phyloP scores from a whole-genome alignment of 768 basidiomycete genomes.

The Suillus paluster region DNA sequence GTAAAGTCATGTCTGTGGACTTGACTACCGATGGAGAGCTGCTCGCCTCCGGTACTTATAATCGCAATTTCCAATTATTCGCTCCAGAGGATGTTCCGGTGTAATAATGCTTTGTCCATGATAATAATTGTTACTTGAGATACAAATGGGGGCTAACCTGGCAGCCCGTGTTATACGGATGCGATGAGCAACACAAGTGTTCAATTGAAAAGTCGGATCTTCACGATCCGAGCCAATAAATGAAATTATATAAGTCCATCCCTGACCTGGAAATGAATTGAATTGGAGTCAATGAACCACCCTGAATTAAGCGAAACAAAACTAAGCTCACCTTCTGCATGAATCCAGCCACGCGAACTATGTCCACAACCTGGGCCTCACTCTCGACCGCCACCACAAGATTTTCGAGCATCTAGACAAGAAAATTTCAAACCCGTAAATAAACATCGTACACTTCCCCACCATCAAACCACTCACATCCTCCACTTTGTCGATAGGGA shows the following conservation, averaged over 20 bases:
- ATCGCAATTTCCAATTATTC: constrained; percentile 93
- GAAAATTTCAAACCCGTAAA: constrained; percentile 28
- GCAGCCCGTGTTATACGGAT: constrained; percentile 3
- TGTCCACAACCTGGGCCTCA: constrained; percentile 80
- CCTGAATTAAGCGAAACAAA: constrained; percentile 23
- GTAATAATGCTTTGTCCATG: constrained; percentile 23
- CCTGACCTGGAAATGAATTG: constrained; percentile 36
- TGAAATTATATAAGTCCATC: constrained; percentile 44
- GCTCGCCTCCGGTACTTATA: constrained; percentile 90
- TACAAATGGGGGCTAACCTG: constrained; percentile 28
- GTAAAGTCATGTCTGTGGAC: constrained; percentile 99
- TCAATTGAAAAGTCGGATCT: constrained; percentile 1
- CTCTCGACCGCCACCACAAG: constrained; percentile 88
- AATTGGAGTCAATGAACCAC: constrained; percentile 25
- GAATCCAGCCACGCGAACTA: constrained; percentile 85
- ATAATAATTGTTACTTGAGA: constrained; percentile 29
- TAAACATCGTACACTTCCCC: constrained; percentile 19
- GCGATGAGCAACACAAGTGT: constrained; percentile 1
- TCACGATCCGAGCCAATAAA: constrained; percentile 17
- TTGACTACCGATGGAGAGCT: constrained; percentile 81
- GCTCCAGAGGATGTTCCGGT: constrained; percentile 67
- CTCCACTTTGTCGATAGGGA: constrained; percentile 88
- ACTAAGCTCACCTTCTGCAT: constrained; percentile 75
- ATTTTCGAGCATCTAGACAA: constrained; percentile 76
- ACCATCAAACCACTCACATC: constrained; percentile 60